Evolutionary conservation across 441 rosid species (phyloP), one percentile per base, ranked within the genome.

Genomic region (Syzygium malaccense): DNA sequence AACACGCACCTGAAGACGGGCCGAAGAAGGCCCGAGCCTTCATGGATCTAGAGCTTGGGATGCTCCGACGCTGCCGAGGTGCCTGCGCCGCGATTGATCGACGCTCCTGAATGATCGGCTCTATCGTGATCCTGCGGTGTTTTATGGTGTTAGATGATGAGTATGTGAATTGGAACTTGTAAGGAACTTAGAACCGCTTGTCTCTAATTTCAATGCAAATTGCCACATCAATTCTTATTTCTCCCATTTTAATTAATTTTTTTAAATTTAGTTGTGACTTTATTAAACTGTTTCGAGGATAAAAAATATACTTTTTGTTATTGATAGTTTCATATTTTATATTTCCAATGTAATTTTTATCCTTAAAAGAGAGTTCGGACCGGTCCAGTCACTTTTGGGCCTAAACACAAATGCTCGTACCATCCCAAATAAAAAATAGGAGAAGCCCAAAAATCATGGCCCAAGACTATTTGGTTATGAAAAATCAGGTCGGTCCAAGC

Each of bases 21-120:
- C 30, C 98, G 96, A 19, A 98, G 97, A 48, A 98, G 94, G 12
- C 95, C 95, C 10, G 96, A 93, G 6, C 92, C 91, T 55, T 95
- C 94, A 92, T 95, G 94, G 56, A 96, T 95, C 99, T 98, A 98
- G 48, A 95, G 97, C 25, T 88, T 89, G 9, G 96, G 97, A 51
- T 94, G 95, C 33, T 95, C 96, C 41, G 98, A 93, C 64, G 95
- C 95, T 30, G 89, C 94, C 66, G 54, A 51, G 54, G 54, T 4
- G 54, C 14, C 54, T 13, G 14, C 54, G 15, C 91, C 90, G 14
- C 64, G 57, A 26, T 49, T 45, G 86, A 94, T 91, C 91, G 88
- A 55, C 37, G 91, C 90, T 90, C 96, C 32, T 85, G 89, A 28
- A 91, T 48, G 17, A 91, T 53, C 6, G 93, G 90, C 49, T 91